These are phyloP conservation scores for Puccinia horiana DNA, from an alignment of 1,284 basidiomycete species.

Conservation along the genomic window DNA sequence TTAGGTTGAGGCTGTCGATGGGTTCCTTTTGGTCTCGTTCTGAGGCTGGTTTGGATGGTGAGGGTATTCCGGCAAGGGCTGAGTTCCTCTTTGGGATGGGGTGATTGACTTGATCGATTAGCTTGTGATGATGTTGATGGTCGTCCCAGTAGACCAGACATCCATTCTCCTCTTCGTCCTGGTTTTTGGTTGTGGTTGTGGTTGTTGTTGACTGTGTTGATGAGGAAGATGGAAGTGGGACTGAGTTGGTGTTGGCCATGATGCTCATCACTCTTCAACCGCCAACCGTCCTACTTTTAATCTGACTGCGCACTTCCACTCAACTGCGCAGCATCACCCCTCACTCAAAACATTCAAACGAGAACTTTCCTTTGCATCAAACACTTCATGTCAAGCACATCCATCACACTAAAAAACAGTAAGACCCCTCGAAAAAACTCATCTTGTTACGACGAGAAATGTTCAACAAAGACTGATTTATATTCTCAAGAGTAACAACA, in stretches of 20 bases:
- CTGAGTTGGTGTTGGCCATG: background rate
- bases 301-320: too few species aligned
- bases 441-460: too few species aligned
- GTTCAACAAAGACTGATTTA: too few species aligned
- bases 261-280: too few species aligned
- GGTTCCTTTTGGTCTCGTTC: background rate
- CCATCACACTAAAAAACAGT: too few species aligned
- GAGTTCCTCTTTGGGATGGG: background rate
- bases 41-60: background rate
- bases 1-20: background rate
- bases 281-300: too few species aligned
- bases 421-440: too few species aligned
- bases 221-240: background rate
- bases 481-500: too few species aligned
- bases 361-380: too few species aligned
- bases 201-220: background rate
- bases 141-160: background rate
- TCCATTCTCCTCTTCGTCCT: background rate
- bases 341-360: too few species aligned
- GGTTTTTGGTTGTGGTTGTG: background rate
- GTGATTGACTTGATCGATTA: background rate
- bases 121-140: background rate
- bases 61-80: constrained; percentile 5
- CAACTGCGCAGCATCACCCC: too few species aligned
- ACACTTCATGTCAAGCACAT: too few species aligned